Conservation (phyloP, 306 rosid genomes). For the Rosa multiflora region DNA sequence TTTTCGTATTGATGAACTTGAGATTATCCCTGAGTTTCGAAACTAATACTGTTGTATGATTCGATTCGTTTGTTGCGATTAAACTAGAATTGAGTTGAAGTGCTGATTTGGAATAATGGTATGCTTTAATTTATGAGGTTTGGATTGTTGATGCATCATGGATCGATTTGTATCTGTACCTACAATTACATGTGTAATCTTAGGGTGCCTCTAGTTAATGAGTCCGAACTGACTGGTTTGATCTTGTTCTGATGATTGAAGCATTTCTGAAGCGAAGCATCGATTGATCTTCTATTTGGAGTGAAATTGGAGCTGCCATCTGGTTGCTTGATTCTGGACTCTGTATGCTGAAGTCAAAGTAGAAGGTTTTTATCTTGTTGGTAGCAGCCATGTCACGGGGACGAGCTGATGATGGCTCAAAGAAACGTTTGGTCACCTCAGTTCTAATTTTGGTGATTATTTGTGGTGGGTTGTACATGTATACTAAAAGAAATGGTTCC, state of each 20-base stretch:
- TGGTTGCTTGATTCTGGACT: background rate
- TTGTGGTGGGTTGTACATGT: conserved; percentile 72
- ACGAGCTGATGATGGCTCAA: conserved; percentile 80
- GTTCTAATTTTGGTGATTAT: conserved; percentile 51
- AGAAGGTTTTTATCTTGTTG: conserved; percentile 15
- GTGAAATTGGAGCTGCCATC: conserved; percentile 5
- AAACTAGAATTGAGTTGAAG: conserved; percentile 3
- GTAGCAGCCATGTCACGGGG: conserved; percentile 71
- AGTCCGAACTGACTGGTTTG: conserved; percentile 14
- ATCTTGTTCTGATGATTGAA: conserved; percentile 12
- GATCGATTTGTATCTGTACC: background rate
- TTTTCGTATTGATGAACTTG: background rate
- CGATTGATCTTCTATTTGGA: conserved; percentile 2
- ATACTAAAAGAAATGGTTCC: conserved; percentile 53
- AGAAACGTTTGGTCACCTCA: conserved; percentile 65
- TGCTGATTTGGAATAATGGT: background rate
- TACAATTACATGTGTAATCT: conserved; percentile 2
- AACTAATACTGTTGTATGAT: background rate
- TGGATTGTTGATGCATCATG: conserved; percentile 18
- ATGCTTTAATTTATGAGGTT: background rate
- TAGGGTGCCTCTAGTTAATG: background rate
- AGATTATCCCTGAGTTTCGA: background rate
- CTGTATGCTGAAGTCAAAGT: conserved; percentile 26
- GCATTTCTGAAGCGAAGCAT: background rate
- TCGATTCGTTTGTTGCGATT: background rate